A percentile compares a stretch with the other conserved stretches of the same genome.
Conservation (phyloP, 2,329 filamentous ascomycete genomes). For the Pseudogymnoascus sp. region DNA sequence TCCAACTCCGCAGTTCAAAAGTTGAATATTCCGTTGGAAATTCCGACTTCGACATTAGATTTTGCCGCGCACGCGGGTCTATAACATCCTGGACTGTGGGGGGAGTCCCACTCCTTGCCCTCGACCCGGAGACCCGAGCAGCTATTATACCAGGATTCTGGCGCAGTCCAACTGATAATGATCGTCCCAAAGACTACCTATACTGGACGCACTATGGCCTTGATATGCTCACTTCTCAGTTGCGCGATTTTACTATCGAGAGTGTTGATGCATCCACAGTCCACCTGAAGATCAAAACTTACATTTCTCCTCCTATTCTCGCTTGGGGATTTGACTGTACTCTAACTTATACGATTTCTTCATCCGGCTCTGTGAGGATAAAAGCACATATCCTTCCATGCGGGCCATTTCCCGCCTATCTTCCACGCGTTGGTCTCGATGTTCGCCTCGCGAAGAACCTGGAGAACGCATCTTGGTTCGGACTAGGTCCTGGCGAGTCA, state of each 20-base stretch:
- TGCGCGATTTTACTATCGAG: conserved; percentile 35
- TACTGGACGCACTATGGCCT: conserved; percentile 52
- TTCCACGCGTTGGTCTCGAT: conserved; percentile 57
- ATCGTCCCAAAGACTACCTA: conserved; percentile 44
- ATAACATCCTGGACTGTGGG: conserved; percentile 37
- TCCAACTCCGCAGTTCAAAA: conserved; percentile 15
- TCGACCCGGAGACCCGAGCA: conserved; percentile 30
- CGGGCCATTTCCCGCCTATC: conserved; percentile 42
- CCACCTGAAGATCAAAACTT: conserved; percentile 38
- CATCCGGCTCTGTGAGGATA: conserved; percentile 39
- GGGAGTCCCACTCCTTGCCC: conserved; percentile 30
- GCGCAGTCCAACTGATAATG: conserved; percentile 61
- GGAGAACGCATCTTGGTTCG: conserved; percentile 49
- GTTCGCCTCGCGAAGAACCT: conserved; percentile 43
- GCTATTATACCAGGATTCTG: conserved; percentile 47
- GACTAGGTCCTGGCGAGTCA: conserved; percentile 55
- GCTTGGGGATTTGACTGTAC: conserved; percentile 49
- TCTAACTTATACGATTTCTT: conserved; percentile 45
- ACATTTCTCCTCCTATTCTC: conserved; percentile 51
- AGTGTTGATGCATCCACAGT: conserved; percentile 27
- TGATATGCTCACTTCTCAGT: conserved; percentile 38
- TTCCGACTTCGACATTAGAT: conserved; percentile 34
- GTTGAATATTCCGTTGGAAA: conserved; percentile 27
- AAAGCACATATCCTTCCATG: conserved; percentile 39
- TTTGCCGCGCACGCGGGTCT: conserved; percentile 39